A percentile compares a stretch with the other conserved stretches of the same genome.
phyloP scores from a whole-genome alignment of 1,284 basidiomycete species.

The Boletus sp. region DNA sequence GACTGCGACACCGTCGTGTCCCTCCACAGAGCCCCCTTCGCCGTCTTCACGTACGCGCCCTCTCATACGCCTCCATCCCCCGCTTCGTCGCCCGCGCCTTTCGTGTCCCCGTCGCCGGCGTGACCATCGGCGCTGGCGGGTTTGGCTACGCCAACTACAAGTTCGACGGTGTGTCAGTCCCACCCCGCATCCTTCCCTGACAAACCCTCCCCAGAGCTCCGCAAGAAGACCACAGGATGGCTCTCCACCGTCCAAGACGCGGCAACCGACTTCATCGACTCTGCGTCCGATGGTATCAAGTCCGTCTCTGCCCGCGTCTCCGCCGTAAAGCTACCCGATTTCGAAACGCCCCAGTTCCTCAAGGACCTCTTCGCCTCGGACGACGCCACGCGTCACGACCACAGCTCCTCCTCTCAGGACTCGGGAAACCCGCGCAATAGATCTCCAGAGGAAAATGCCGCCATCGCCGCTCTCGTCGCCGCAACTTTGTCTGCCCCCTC shows the following conservation, averaged over 20 bases:
- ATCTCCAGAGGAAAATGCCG: conserved; percentile 54
- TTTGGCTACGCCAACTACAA: conserved; percentile 92
- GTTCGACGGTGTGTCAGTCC: conserved; percentile 69
- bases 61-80: conserved; percentile 83
- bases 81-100: conserved; percentile 81
- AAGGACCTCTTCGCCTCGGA: conserved; percentile 59
- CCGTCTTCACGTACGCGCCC: conserved; percentile 65
- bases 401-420: conserved; percentile 27
- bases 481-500: conserved; percentile 71
- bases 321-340: conserved; percentile 59
- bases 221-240: conserved; percentile 63
- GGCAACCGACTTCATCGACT: conserved; percentile 60
- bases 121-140: conserved; percentile 84
- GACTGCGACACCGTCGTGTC: conserved; percentile 28
- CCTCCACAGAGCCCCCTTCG: conserved; percentile 45
- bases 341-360: conserved; percentile 69
- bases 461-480: conserved; percentile 68
- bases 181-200: no score
- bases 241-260: conserved; percentile 62
- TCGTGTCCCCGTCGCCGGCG: conserved; percentile 79
- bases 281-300: conserved; percentile 63
- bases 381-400: conserved; percentile 32
- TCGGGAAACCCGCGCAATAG: conserved; percentile 29
- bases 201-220: conserved; percentile 50
- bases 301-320: conserved; percentile 54